Evolutionary conservation across 2,329 filamentous ascomycete species (phyloP).

Genomic region (Fragosphaeria purpurea): DNA sequence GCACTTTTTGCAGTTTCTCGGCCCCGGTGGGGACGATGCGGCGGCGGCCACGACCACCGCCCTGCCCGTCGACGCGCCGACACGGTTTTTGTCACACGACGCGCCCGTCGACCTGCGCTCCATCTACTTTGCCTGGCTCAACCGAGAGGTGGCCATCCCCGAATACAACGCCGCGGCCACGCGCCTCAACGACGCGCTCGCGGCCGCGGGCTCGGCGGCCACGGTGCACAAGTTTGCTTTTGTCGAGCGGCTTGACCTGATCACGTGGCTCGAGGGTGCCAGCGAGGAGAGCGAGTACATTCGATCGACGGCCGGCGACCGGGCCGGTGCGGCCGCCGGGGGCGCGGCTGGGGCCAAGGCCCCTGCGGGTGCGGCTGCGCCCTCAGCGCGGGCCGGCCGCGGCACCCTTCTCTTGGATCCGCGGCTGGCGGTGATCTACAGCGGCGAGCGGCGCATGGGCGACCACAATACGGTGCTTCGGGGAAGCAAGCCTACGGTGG

Average conservation of each 20-base stretch:
- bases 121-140: conserved; percentile 93
- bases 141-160: conserved; percentile 79
- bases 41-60: conserved; percentile 27
- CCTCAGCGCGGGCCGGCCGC: conserved; percentile 46
- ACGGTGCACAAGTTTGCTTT: conserved; percentile 83
- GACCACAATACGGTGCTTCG: conserved; percentile 82
- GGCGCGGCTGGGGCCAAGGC: conserved; percentile 23
- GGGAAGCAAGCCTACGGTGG: conserved; percentile 79
- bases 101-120: conserved; percentile 75
- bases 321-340: conserved; percentile 21
- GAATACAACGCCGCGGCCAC: conserved; percentile 84
- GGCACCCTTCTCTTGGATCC: conserved; percentile 57
- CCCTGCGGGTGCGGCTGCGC: conserved; percentile 32
- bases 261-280: conserved; percentile 86
- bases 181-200: conserved; percentile 68
- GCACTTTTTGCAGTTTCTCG: conserved; percentile 66
- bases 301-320: conserved; percentile 62
- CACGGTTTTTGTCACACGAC: conserved; percentile 75
- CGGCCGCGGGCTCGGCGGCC: conserved; percentile 40
- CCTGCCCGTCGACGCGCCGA: conserved; percentile 61
- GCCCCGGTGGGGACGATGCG: conserved; percentile 24
- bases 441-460: conserved; percentile 81
- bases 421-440: conserved; percentile 77
- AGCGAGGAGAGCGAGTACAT: conserved; percentile 90
- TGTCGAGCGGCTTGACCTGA: conserved; percentile 81